Base-by-base conservation (phyloP, 1,139 yeast genomes). In the Pichia sp. region DNA sequence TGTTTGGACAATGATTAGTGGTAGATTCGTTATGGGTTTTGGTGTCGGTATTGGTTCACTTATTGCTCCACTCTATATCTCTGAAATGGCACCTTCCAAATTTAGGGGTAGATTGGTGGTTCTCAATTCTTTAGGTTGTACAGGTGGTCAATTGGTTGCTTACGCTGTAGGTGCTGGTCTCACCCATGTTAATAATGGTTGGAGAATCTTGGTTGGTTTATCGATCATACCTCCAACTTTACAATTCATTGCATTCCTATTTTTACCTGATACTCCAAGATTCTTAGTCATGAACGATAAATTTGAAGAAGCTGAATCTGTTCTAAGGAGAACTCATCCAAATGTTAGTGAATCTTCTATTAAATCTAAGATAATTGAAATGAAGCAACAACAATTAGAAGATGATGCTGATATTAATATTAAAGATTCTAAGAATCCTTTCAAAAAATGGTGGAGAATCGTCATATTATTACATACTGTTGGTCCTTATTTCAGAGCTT, bases 41-140 rank as follows among this genome's bases (percentile, higher is more conserved):
- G 98, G 95, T 52, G 96, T 89, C 21, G 98, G 98, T 49, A 74
- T 85, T 45, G 97, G 96, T 0, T 85, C 96, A 4, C 69, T 89
- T 41, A 80, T 86, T 42, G 85, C 96, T 15, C 97, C 97, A 2
- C 68, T 89, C 45, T 88, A 85, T 72, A 84, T 89, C 52, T 73
- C 89, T 43, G 98, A 89, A 62, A 74, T 89, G 57, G 94, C 96
- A 1, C 97, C 98, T 18, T 77, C 95, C 15, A 76, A 79, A 59
- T 86, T 84, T 60, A 74, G 98, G 59, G 98, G 98, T 40, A 72
- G 97, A 51, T 69, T 83, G 48, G 84, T 84, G 36, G 75, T 75
- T 26, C 63, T 77, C 26, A 81, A 82, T 56, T 80, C 81, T 49
- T 64, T 81, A 58, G 81, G 82, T 49, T 79, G 82, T 48, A 88